A percentile compares a stretch with the other conserved stretches of the same genome.
phyloP scores from a whole-genome alignment of 2,329 filamentous ascomycete species.

The Pyrenophora seminiperda region DNA sequence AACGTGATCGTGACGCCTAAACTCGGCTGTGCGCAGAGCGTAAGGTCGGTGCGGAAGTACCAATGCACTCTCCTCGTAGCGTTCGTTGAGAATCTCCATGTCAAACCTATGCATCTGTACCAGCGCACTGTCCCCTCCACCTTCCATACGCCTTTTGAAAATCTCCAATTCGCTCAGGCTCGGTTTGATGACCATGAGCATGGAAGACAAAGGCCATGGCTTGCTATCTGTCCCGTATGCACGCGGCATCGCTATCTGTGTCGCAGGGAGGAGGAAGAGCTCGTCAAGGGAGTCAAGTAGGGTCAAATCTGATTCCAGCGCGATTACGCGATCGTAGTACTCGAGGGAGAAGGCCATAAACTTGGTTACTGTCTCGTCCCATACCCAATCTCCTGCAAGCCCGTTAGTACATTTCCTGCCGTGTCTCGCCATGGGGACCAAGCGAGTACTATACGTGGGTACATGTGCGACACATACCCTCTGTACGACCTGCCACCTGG shows the following conservation, averaged over 20 bases:
- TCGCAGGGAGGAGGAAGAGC: conserved; percentile 68
- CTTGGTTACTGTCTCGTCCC: conserved; percentile 70
- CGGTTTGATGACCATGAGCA: conserved; percentile 67
- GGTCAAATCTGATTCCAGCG: conserved; percentile 67
- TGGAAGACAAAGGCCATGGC: conserved; percentile 61
- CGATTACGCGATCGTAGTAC: conserved; percentile 63
- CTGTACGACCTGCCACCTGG: conserved; percentile 40
- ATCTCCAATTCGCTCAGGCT: conserved; percentile 57
- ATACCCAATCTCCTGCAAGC: conserved; percentile 51
- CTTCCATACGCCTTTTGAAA: conserved; percentile 39
- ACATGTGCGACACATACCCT: conserved; percentile 32
- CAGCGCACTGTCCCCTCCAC: conserved; percentile 34
- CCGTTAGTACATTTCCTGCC: conserved; percentile 21
- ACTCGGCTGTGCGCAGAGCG: conserved; percentile 66
- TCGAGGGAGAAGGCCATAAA: conserved; percentile 71
- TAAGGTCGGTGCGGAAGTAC: conserved; percentile 69
- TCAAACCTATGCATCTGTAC: conserved; percentile 58
- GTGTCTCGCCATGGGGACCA: conserved; percentile 8
- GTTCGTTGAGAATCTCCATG: conserved; percentile 70
- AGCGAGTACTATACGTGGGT: conserved; percentile 7
- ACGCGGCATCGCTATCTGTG: conserved; percentile 68
- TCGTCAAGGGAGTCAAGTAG: conserved; percentile 70
- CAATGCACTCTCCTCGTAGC: conserved; percentile 63
- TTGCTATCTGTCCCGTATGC: conserved; percentile 71
- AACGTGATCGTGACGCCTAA: conserved; percentile 59